Conservation (phyloP, 225 moss, liverwort and hornwort genomes). For the Marchantia paleacea region DNA sequence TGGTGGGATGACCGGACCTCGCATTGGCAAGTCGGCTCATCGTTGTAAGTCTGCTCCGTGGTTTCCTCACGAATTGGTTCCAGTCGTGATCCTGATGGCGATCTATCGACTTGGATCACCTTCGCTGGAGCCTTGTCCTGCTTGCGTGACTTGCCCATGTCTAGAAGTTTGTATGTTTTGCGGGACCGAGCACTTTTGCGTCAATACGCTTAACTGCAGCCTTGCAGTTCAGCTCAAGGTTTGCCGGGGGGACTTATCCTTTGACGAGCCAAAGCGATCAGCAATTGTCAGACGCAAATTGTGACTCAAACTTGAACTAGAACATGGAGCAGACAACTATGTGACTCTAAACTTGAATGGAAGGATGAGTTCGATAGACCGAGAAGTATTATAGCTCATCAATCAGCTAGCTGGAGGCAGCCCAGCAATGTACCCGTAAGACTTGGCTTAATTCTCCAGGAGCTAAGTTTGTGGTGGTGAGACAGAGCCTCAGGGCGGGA, state of each 20-base stretch:
- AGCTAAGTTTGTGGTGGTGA: no score
- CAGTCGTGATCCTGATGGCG: conserved; percentile 1
- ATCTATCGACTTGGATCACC: conserved; percentile 2
- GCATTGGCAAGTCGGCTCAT: conserved; percentile 18
- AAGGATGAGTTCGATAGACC: no score
- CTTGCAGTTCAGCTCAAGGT: background rate
- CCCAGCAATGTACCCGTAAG: no score
- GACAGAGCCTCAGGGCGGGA: no score
- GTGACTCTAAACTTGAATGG: no score
- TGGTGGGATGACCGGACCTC: conserved; percentile 4
- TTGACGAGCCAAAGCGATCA: background rate
- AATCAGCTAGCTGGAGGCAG: no score
- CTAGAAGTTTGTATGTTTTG: no score
- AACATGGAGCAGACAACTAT: no score
- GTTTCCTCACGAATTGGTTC: conserved; percentile 15
- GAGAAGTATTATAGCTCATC: no score
- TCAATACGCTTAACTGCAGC: no score
- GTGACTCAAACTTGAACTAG: background rate
- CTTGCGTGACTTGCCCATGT: conserved; percentile 1
- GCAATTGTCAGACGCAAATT: background rate
- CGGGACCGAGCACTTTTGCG: no score
- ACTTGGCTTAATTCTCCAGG: no score
- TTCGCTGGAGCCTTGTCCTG: conserved; percentile 8
- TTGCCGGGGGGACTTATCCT: background rate
- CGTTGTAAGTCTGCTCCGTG: conserved; percentile 7